Conservation (phyloP, 768 basidiomycete genomes). For the Heimioporus sp. region DNA sequence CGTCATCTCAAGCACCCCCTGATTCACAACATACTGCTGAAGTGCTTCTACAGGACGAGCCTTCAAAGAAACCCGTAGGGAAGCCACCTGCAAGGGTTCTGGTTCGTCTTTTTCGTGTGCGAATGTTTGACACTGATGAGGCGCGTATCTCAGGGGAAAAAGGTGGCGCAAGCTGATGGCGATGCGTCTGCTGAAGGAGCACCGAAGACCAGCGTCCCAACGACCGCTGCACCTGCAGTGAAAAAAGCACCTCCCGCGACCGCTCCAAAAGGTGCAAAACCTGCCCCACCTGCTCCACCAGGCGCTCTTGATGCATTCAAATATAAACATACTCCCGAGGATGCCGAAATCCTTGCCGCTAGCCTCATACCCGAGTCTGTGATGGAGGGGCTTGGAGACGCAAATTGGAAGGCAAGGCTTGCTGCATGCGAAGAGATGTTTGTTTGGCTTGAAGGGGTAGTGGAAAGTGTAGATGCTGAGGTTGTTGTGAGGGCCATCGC, state of each 20-base stretch:
- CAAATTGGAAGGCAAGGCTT: conserved; percentile 91
- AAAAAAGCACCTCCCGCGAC: conserved; percentile 47
- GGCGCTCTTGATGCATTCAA: conserved; percentile 80
- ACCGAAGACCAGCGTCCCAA: conserved; percentile 24
- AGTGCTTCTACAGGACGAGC: conserved; percentile 26
- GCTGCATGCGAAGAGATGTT: conserved; percentile 86
- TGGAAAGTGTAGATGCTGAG: conserved; percentile 76
- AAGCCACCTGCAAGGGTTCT: conserved; percentile 52
- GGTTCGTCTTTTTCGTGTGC: conserved; percentile 26
- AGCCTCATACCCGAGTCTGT: conserved; percentile 71
- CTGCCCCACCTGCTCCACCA: conserved; percentile 45
- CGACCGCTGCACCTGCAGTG: conserved; percentile 28
- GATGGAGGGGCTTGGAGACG: conserved; percentile 72
- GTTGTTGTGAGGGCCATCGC: conserved; percentile 82
- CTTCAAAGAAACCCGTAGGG: conserved; percentile 42
- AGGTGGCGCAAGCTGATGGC: conserved; percentile 39
- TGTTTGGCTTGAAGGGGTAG: conserved; percentile 72
- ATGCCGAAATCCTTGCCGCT: conserved; percentile 78
- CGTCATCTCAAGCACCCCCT: conserved; percentile 11
- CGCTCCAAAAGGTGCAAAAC: conserved; percentile 45
- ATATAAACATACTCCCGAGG: conserved; percentile 88
- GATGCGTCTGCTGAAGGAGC: conserved; percentile 15
- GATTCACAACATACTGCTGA: conserved; percentile 20
- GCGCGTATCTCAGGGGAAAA: conserved; percentile 47
- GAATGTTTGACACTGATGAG: conserved; percentile 1